A percentile compares a stretch with the other conserved stretches of the same genome.
Conservation (phyloP, 2,329 filamentous ascomycete genomes). For the Phoma sp. region DNA sequence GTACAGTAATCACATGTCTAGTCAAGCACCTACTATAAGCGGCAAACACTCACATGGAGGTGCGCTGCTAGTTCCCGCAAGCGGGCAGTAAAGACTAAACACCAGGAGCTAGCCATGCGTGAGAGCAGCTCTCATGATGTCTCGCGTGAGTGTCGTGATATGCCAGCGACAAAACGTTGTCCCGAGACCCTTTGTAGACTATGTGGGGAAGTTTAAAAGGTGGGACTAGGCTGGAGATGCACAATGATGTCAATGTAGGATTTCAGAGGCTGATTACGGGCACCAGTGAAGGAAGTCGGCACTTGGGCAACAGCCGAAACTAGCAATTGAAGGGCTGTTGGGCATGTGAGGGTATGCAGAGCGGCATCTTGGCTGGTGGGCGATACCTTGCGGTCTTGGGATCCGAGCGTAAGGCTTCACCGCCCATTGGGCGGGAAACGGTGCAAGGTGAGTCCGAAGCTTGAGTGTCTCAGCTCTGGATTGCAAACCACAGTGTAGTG, state of each 20-base stretch:
- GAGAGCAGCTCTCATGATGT: not conserved
- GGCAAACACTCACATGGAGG: too few species aligned
- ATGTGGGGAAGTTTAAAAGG: constrained; percentile 7
- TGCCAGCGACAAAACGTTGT: constrained; percentile 14
- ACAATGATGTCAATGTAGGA: constrained; percentile 15
- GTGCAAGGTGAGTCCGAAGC: not conserved
- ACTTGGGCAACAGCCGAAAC: not conserved
- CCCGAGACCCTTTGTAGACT: constrained; percentile 1
- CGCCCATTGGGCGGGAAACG: constrained; percentile 9
- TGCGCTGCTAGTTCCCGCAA: too few species aligned
- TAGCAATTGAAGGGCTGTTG: not conserved
- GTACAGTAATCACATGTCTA: too few species aligned
- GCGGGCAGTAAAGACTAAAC: not conserved
- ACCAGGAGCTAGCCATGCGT: not conserved
- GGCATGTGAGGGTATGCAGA: constrained; percentile 3
- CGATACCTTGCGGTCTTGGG: not conserved
- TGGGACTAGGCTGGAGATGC: not conserved
- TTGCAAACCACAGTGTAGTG: not conserved
- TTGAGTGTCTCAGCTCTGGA: not conserved
- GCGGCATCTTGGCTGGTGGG: not conserved
- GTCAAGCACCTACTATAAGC: too few species aligned
- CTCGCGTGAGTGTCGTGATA: constrained; percentile 4
- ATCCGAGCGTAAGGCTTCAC: constrained; percentile 15
- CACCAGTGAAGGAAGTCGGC: constrained; percentile 3
- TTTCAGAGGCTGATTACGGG: not conserved